These are phyloP conservation scores for Pterocarpus macrocarpus DNA, from an alignment of 306 rosid genomes.

Conservation along the genomic window DNA sequence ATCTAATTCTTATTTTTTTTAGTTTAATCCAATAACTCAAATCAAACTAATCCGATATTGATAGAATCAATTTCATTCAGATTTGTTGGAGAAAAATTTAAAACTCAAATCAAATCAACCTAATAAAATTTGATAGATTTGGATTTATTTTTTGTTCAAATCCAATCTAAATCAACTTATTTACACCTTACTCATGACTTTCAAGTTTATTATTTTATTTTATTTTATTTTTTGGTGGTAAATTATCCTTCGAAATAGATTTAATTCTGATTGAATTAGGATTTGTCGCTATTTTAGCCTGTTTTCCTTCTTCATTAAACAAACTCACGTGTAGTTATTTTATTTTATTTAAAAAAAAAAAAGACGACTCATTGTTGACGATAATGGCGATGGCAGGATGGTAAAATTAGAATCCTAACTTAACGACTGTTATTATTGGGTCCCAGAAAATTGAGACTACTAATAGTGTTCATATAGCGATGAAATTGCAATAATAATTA, in stretches of 20 bases:
- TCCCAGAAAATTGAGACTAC: neutral
- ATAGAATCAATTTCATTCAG: no score
- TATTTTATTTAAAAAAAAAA: neutral
- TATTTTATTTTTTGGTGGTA: no score
- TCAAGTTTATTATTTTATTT: no score
- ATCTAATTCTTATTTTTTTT: no score
- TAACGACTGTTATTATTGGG: neutral
- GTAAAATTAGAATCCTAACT: neutral
- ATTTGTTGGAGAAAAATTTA: no score
- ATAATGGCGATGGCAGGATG: neutral
- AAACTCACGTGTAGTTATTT: neutral
- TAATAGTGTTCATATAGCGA: neutral
- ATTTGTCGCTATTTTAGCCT: neutral
- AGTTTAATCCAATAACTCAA: no score
- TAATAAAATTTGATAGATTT: no score
- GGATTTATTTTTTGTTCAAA: no score
- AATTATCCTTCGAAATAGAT: neutral
- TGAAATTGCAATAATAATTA: neutral
- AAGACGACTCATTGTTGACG: neutral
- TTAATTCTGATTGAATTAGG: no score
- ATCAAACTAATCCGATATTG: no score
- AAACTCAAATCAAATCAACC: no score
- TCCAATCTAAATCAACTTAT: no score
- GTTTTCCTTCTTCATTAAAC: neutral
- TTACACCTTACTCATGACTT: neutral